Percentiles rank a stretch among this genome's conserved stretches.
phyloP scores from a whole-genome alignment of 2,329 filamentous ascomycete genomes.

The Curvularia eragrostidis region DNA sequence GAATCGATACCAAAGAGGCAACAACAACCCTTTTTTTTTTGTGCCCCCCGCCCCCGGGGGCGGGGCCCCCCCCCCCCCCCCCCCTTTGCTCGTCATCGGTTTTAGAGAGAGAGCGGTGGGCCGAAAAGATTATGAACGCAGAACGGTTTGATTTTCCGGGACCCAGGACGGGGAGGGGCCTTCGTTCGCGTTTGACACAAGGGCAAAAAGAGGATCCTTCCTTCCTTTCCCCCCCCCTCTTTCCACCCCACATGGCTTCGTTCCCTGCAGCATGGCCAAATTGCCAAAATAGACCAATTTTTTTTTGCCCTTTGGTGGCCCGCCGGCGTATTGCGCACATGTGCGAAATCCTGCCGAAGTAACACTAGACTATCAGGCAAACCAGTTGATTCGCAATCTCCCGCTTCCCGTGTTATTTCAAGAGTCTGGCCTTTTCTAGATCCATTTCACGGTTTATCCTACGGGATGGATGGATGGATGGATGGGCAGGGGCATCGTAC shows the following conservation, averaged over 20 bases:
- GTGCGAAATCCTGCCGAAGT: conserved; percentile 1
- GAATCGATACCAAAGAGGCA: conserved; percentile 7
- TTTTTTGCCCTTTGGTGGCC: no score
- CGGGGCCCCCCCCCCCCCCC: no score
- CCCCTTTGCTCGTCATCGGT: conserved; percentile 6
- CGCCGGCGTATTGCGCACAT: background rate
- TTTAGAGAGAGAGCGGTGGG: no score
- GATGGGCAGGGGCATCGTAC: no score
- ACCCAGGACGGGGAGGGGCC: conserved; percentile 7
- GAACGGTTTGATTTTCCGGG: conserved; percentile 5
- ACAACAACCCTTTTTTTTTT: no score
- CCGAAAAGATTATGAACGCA: background rate
- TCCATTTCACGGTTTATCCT: background rate
- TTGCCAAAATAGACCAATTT: conserved; percentile 13
- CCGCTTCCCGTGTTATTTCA: background rate
- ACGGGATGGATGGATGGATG: no score
- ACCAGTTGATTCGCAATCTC: background rate
- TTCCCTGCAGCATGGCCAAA: conserved; percentile 9
- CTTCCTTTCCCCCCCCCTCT: no score
- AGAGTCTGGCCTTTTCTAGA: conserved; percentile 5
- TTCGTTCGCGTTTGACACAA: no score
- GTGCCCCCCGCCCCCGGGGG: no score
- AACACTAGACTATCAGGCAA: background rate
- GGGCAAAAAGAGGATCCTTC: no score
- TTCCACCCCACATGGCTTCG: conserved; percentile 12